Base-by-base conservation (phyloP, 108 stramenopile species). In the Pelagomonas calceolata region DNA sequence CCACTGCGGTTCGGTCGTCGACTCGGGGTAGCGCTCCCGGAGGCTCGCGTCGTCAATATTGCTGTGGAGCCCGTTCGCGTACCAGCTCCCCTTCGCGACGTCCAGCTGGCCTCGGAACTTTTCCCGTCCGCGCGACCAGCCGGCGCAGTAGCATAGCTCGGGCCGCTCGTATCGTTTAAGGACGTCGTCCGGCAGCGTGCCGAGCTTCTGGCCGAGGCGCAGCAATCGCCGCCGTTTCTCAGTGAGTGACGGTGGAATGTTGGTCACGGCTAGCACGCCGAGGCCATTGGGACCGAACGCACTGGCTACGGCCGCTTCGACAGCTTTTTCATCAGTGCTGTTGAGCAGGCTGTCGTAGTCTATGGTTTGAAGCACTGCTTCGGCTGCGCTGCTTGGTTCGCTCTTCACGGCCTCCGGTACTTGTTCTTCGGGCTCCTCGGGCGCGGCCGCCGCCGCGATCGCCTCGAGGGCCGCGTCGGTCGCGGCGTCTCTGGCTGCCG, bases 121-220 rank as follows among this genome's bases (percentile, higher is more conserved):
- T 65, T 86, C 85, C 36, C 79, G 81, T 16, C 85, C 85, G 64
- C 83, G 85, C 32, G 68, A 71, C 85, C 85, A 86, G 4, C 85
- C 85, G 31, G 85, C 76, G 26, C 21, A 34, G 67, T 85, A 86
- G 67, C 32, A 64, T 36, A 70, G 71, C 34, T 39, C 60, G 21
- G 80, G 70, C 39, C 79, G 77, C 71, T 84, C 85, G 70, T 70
- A 81, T 32, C 45, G 32, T 34, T 43, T 35, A 65, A 35, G 43
- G 1, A n/a, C 39, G 21, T 71, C 64, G 18, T 51, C 70, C 15
- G 83, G 81, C 0, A 86, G 76, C 17, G 9, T 7, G 5, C 74
- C 81, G 39, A 81, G 43, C 18, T 63, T n/a, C 33, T 71, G 45
- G 12, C 43, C 76, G 26, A 64, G 70, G 9, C 64, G 39, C 31